A percentile compares a stretch with the other conserved stretches of the same genome.
Conservation (phyloP, 768 basidiomycete genomes). For the Pleurotus ostreatus region DNA sequence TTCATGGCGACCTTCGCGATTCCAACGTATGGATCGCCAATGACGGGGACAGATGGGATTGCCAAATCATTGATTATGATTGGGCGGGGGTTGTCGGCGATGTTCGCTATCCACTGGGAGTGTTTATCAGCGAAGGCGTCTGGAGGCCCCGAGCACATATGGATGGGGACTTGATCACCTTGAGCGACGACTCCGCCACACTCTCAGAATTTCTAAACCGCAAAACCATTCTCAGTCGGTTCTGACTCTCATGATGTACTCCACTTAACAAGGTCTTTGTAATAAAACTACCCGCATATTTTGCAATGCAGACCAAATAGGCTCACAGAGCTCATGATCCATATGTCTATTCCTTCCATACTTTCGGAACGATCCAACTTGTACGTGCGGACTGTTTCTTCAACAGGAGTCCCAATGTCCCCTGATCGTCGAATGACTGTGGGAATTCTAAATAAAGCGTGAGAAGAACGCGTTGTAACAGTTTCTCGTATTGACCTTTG, state of each 20-base stretch:
- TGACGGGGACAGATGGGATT: not conserved
- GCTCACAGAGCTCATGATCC: too few relatives aligned
- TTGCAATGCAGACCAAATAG: too few relatives aligned
- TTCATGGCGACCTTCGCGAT: slow-evolving; percentile 5
- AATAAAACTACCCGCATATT: too few relatives aligned
- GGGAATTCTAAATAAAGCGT: too few relatives aligned
- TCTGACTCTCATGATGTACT: not conserved
- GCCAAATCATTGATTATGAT: slow-evolving; percentile 2
- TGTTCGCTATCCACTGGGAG: not conserved
- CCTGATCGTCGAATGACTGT: too few relatives aligned
- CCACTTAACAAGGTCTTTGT: too few relatives aligned
- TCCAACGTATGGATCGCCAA: not conserved
- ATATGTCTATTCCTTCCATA: too few relatives aligned
- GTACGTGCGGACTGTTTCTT: too few relatives aligned
- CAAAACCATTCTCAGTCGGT: not conserved
- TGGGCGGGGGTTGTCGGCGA: not conserved
- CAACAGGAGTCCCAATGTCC: too few relatives aligned
- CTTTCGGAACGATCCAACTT: too few relatives aligned
- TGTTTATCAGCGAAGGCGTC: not conserved
- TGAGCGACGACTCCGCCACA: not conserved
- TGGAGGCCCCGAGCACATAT: not conserved
- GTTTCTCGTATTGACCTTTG: not conserved
- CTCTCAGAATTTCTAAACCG: not conserved
- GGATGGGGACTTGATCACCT: not conserved
- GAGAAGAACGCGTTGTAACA: too few relatives aligned